A percentile compares a stretch with the other conserved stretches of the same genome.
These are phyloP conservation scores for Ilyonectria mors-panacis DNA, from an alignment of 2,329 filamentous ascomycete genomes.

Conservation along the genomic window DNA sequence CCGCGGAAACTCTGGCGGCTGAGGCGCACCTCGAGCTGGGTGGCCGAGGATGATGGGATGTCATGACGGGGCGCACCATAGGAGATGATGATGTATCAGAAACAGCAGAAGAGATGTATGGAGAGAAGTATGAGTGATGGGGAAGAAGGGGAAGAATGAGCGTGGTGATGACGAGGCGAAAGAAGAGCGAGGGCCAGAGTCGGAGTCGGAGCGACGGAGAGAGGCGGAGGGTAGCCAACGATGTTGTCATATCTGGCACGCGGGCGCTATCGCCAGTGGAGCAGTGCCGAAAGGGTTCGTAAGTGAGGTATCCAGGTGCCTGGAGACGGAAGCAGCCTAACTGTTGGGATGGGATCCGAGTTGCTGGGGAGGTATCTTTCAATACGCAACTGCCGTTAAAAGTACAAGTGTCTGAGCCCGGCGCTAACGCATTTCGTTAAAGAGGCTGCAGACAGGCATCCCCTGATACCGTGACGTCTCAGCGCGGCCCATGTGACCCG, in stretches of 20 bases:
- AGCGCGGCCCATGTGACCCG: slow-evolving; percentile 37
- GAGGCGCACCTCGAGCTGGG: slow-evolving; percentile 63
- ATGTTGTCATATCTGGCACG: slow-evolving; percentile 49
- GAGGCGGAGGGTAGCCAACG: slow-evolving; percentile 42
- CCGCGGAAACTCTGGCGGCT: slow-evolving; percentile 74
- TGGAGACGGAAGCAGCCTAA: slow-evolving; percentile 24
- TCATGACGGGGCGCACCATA: slow-evolving; percentile 41
- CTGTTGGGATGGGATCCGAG: neutral
- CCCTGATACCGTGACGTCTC: slow-evolving; percentile 6
- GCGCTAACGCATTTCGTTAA: slow-evolving; percentile 3
- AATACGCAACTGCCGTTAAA: fast-evolving
- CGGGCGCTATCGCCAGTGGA: slow-evolving; percentile 43
- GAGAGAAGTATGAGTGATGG: neutral
- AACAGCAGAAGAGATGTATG: slow-evolving; percentile 2
- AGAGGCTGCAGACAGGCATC: neutral
- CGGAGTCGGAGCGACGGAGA: slow-evolving; percentile 35
- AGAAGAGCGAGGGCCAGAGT: slow-evolving; percentile 23
- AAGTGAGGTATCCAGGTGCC: slow-evolving; percentile 15
- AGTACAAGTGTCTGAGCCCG: neutral
- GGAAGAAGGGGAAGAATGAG: slow-evolving; percentile 9
- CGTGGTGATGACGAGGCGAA: slow-evolving; percentile 27
- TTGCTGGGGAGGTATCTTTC: slow-evolving; percentile 14
- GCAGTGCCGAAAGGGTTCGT: slow-evolving; percentile 31
- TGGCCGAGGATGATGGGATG: slow-evolving; percentile 34
- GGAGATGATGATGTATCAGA: slow-evolving; percentile 22